These are phyloP conservation scores for Paraphoma chrysanthemicola DNA, from an alignment of 2,329 filamentous ascomycete genomes.

Conservation along the genomic window DNA sequence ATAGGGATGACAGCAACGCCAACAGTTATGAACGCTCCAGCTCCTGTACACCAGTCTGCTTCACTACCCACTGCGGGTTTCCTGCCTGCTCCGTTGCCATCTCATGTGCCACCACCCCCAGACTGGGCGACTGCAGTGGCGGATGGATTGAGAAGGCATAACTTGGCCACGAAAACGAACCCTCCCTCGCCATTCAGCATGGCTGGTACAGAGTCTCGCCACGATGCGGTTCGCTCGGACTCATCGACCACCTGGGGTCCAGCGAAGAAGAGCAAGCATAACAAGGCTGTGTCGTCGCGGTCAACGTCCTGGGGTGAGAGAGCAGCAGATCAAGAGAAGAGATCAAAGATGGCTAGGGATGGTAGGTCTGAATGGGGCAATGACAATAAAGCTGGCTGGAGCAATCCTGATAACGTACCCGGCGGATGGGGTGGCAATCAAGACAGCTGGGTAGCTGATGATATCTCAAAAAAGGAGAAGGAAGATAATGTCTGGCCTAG, in stretches of 20 bases:
- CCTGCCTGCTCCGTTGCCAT: background rate
- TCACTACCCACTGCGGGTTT: too few relatives aligned
- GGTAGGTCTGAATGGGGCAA: background rate
- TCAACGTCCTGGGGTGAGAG: background rate
- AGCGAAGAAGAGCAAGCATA: background rate
- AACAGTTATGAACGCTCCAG: slow-evolving; percentile 12
- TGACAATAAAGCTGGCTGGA: background rate
- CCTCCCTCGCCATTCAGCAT: slow-evolving; percentile 13
- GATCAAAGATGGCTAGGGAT: background rate
- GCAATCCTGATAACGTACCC: background rate
- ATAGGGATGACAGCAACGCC: background rate
- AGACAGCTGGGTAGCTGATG: background rate
- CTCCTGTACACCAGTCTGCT: background rate
- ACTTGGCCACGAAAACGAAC: background rate
- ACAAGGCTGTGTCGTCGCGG: background rate
- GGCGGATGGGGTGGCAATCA: background rate
- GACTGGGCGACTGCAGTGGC: slow-evolving; percentile 7
- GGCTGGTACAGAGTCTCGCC: background rate
- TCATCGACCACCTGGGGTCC: background rate
- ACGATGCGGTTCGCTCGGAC: background rate
- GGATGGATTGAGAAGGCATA: slow-evolving; percentile 2
- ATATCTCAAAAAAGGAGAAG: background rate
- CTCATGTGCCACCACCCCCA: slow-evolving; percentile 3
- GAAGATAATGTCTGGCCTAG: background rate
- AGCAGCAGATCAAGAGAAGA: background rate